These are phyloP conservation scores for Beauveria pseudobassiana DNA, from an alignment of 2,329 filamentous ascomycete species.

Conservation along the genomic window DNA sequence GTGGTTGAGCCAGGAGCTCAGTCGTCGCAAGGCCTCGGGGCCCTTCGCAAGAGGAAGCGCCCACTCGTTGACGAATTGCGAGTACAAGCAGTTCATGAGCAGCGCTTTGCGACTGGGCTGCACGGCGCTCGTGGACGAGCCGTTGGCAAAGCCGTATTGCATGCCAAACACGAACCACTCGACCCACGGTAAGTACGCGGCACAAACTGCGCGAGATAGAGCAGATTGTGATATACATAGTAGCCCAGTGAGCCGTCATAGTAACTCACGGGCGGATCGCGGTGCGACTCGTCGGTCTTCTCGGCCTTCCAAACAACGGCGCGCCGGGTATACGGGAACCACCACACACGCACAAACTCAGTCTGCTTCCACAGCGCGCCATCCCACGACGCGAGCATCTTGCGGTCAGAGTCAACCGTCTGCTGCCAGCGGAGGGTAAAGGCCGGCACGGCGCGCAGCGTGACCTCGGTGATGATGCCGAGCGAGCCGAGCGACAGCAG, in stretches of 20 bases:
- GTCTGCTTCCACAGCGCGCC: slow-evolving; percentile 70
- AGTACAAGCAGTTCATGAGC: slow-evolving; percentile 95
- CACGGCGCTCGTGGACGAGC: slow-evolving; percentile 61
- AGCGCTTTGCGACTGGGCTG: slow-evolving; percentile 74
- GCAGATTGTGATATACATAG: slow-evolving; percentile 84
- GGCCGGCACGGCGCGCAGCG: slow-evolving; percentile 69
- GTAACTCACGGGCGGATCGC: slow-evolving; percentile 59
- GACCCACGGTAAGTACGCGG: slow-evolving; percentile 78
- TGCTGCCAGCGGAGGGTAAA: slow-evolving; percentile 87
- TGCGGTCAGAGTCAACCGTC: slow-evolving; percentile 61
- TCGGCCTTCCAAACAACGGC: slow-evolving; percentile 88
- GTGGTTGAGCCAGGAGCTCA: slow-evolving; percentile 77
- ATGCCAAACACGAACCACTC: slow-evolving; percentile 97
- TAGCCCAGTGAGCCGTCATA: slow-evolving; percentile 80
- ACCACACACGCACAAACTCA: slow-evolving; percentile 94
- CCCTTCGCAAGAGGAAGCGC: slow-evolving; percentile 79
- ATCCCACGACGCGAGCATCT: slow-evolving; percentile 66
- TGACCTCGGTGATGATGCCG: slow-evolving; percentile 85
- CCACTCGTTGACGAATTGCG: slow-evolving; percentile 99
- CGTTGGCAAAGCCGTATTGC: slow-evolving; percentile 85
- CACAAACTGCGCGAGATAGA: slow-evolving; percentile 70
- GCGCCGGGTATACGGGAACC: slow-evolving; percentile 86
- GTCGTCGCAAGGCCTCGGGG: slow-evolving; percentile 74
- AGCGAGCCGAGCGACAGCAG: slow-evolving; percentile 82
- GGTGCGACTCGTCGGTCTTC: slow-evolving; percentile 57